These are phyloP conservation scores for Aegilops umbellulata DNA, from an alignment of 176 grass and related monocot species.

Conservation along the genomic window DNA sequence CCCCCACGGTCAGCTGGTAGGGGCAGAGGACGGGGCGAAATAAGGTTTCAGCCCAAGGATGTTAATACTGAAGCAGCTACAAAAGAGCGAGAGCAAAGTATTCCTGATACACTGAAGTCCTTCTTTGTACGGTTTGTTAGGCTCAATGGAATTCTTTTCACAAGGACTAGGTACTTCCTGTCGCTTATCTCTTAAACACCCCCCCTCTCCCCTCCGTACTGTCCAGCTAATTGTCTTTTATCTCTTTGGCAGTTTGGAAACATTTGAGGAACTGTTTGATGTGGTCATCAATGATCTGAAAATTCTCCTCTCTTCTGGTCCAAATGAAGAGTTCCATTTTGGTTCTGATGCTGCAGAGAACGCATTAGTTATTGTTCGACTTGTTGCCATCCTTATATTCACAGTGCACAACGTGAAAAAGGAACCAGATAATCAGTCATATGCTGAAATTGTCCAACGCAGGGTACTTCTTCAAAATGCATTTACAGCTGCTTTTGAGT, in stretches of 20 bases:
- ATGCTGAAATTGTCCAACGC: conserved; percentile 76
- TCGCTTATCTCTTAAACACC: neutral
- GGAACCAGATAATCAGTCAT: conserved; percentile 65
- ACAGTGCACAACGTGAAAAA: conserved; percentile 87
- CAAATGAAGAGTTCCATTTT: conserved; percentile 71
- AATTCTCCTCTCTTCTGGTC: conserved; percentile 78
- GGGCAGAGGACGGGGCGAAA: conserved; percentile 69
- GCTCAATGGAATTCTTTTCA: conserved; percentile 93
- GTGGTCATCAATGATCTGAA: conserved; percentile 61
- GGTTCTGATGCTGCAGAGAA: conserved; percentile 68
- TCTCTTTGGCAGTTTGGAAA: conserved; percentile 70
- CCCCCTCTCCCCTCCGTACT: neutral
- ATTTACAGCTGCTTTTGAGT: conserved; percentile 73
- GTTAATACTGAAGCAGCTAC: conserved; percentile 37
- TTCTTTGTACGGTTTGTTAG: conserved; percentile 84
- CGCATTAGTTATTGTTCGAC: conserved; percentile 56
- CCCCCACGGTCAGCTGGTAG: conserved; percentile 55
- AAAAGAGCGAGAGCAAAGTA: conserved; percentile 45
- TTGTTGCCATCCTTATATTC: conserved; percentile 81
- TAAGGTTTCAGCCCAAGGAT: conserved; percentile 62
- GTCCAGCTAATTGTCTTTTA: neutral
- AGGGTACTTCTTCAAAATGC: conserved; percentile 81
- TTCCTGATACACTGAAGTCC: conserved; percentile 61
- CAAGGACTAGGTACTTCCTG: conserved; percentile 54
- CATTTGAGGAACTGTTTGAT: conserved; percentile 72